Percentiles rank a stretch among this genome's conserved stretches.
phyloP scores from a whole-genome alignment of 2,329 filamentous ascomycete genomes.

The Phaeophleospora eucalypticola region DNA sequence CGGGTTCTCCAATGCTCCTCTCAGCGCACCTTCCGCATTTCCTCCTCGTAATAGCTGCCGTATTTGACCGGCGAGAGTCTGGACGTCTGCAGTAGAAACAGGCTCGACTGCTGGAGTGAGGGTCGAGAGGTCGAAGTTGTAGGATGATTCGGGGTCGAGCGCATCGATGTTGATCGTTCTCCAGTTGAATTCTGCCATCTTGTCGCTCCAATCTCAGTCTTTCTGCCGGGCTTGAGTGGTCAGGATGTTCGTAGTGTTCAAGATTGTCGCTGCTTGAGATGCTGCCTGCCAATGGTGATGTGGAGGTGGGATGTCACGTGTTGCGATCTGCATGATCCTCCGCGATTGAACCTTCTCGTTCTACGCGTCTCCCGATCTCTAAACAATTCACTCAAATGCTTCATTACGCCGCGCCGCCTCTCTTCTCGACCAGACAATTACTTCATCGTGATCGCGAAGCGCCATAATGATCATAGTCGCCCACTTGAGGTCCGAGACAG shows the following conservation, averaged over 20 bases:
- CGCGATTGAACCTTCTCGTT: not conserved
- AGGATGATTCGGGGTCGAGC: constrained; percentile 80
- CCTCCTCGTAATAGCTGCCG: constrained; percentile 82
- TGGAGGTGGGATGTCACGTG: not conserved
- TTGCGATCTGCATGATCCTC: not conserved
- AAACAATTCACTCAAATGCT: not conserved
- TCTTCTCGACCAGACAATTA: not conserved
- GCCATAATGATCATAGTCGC: not conserved
- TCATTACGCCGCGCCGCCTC: not conserved
- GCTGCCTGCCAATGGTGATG: constrained; percentile 1
- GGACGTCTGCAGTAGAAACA: constrained; percentile 71
- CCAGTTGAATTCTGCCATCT: constrained; percentile 56
- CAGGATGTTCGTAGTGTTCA: constrained; percentile 6
- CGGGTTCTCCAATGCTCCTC: constrained; percentile 77
- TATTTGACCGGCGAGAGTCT: constrained; percentile 73
- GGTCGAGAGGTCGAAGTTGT: constrained; percentile 86
- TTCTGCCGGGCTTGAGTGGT: not conserved
- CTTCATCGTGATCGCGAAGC: not conserved
- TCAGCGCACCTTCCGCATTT: constrained; percentile 80
- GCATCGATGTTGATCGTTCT: constrained; percentile 94
- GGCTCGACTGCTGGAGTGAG: constrained; percentile 74
- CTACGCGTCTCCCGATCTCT: not conserved
- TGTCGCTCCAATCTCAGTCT: not conserved
- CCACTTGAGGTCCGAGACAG: not conserved
- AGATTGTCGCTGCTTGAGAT: not conserved